Evolutionary conservation across 2,329 filamentous ascomycete genomes (phyloP).

Genomic region (Stachybotrys elegans): DNA sequence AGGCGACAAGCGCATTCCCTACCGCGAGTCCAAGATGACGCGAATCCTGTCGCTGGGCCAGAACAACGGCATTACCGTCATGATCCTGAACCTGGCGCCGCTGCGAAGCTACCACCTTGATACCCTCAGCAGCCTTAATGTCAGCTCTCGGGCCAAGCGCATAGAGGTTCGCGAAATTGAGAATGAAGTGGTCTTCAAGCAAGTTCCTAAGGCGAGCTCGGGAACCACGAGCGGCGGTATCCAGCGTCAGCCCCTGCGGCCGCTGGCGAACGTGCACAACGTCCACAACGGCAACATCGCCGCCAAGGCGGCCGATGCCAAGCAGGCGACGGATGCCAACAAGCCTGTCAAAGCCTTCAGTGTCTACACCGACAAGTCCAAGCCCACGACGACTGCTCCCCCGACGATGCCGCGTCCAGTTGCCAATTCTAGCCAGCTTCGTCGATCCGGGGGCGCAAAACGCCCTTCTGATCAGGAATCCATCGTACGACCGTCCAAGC

Average conservation of each 20-base stretch:
- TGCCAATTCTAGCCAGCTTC: conserved; percentile 27
- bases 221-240: conserved; percentile 32
- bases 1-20: conserved; percentile 74
- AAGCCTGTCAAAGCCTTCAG: conserved; percentile 81
- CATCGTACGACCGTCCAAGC: conserved; percentile 42
- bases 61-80: conserved; percentile 91
- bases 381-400: conserved; percentile 31
- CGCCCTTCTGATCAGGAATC: conserved; percentile 36
- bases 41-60: conserved; percentile 87
- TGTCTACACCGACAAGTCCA: conserved; percentile 75
- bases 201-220: conserved; percentile 53
- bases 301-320: conserved; percentile 26
- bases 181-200: conserved; percentile 87
- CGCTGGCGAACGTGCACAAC: conserved; percentile 70
- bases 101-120: conserved; percentile 91
- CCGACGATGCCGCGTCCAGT: conserved; percentile 20
- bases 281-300: conserved; percentile 56
- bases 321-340: conserved; percentile 42
- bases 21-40: conserved; percentile 96
- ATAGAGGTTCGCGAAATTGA: conserved; percentile 95
- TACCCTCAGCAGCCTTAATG: conserved; percentile 88
- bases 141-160: conserved; percentile 91
- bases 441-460: conserved; percentile 31
- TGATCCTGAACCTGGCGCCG: conserved; percentile 92
- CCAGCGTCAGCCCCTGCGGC: conserved; percentile 71